These are phyloP conservation scores for Fonsecaea pugnacius DNA, from an alignment of 2,329 filamentous ascomycete species.

Conservation along the genomic window DNA sequence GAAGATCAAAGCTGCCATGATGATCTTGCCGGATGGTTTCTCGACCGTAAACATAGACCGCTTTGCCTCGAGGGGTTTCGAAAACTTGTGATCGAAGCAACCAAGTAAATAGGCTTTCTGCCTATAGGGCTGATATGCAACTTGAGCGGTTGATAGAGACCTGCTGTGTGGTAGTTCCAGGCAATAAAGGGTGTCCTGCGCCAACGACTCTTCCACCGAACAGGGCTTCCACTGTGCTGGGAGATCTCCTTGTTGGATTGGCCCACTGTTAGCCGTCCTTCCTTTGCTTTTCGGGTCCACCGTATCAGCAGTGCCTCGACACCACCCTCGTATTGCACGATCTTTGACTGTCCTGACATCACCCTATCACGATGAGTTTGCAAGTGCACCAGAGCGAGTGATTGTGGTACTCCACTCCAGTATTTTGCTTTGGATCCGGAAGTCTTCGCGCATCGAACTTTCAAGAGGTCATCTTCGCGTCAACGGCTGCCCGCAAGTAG, in stretches of 20 bases:
- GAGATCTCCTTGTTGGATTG: conserved; percentile 18
- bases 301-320: conserved; percentile 22
- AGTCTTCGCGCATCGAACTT: conserved; percentile 13
- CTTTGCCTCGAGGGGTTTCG: conserved; percentile 3
- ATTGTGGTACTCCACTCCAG: conserved; percentile 12
- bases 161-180: conserved; percentile 19
- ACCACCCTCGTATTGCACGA: conserved; percentile 15
- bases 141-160: conserved; percentile 9
- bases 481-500: conserved; percentile 4
- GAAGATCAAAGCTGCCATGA: background rate
- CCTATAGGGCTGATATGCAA: conserved; percentile 22
- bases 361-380: conserved; percentile 16
- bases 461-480: conserved; percentile 18
- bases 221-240: conserved; percentile 18
- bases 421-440: conserved; percentile 10
- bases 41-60: conserved; percentile 1
- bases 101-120: conserved; percentile 15
- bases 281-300: conserved; percentile 11
- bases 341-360: conserved; percentile 19
- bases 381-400: conserved; percentile 4
- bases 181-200: conserved; percentile 4
- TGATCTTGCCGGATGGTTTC: conserved; percentile 1
- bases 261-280: conserved; percentile 24
- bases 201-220: conserved; percentile 7
- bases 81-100: background rate